Conservation (phyloP, 495 filamentous ascomycete genomes). For the Daldinia grandis region DNA sequence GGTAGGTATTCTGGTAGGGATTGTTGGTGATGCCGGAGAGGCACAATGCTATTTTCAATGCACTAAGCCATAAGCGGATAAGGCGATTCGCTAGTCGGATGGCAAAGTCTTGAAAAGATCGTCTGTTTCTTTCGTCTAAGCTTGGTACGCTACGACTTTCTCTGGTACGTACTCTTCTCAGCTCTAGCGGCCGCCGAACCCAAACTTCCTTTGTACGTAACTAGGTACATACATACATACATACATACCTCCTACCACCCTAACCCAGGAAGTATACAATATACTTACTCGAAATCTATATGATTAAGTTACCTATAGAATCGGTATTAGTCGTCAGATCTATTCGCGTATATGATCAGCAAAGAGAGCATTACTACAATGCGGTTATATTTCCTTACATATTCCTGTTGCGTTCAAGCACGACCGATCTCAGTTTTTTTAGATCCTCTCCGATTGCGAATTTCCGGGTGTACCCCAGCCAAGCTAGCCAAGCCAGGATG, state of each 20-base stretch:
- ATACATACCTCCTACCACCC: too few species aligned
- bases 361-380: neutral
- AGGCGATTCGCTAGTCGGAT: slow-evolving; percentile 33
- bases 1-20: slow-evolving; percentile 1
- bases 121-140: slow-evolving; percentile 39
- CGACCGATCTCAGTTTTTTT: slow-evolving; percentile 36
- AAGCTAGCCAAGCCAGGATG: slow-evolving; percentile 40
- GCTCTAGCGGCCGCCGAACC: slow-evolving; percentile 25
- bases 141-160: slow-evolving; percentile 16
- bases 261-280: too few species aligned
- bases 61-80: slow-evolving; percentile 35
- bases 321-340: neutral
- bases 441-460: slow-evolving; percentile 44
- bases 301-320: neutral
- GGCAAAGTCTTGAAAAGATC: slow-evolving; percentile 37
- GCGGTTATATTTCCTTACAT: neutral
- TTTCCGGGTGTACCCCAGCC: slow-evolving; percentile 45
- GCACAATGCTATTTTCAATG: slow-evolving; percentile 41
- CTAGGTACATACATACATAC: too few species aligned
- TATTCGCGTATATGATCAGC: neutral
- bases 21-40: slow-evolving; percentile 34
- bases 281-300: neutral
- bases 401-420: slow-evolving; percentile 14
- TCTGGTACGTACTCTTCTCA: slow-evolving; percentile 27
- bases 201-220: slow-evolving; percentile 13